Evolutionary conservation across 1,139 yeast genomes (phyloP).

Genomic region (Kurtzmaniella natalensis): DNA sequence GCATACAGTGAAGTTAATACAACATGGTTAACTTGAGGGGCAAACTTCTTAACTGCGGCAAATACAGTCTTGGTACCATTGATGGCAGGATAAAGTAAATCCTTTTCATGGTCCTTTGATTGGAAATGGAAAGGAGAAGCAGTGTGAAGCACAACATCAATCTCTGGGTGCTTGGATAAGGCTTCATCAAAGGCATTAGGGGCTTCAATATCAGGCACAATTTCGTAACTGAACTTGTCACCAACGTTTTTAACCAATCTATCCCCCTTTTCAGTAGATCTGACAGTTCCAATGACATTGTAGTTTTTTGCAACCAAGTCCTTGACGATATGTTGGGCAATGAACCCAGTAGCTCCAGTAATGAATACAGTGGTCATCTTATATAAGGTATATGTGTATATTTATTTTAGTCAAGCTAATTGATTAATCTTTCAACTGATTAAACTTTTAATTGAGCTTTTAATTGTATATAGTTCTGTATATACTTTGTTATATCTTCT

Average conservation of each 20-base stretch:
- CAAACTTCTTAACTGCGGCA: slow-evolving; percentile 20
- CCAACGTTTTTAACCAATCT: slow-evolving; percentile 24
- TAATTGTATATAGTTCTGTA: too few relatives aligned
- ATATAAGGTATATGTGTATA: too few relatives aligned
- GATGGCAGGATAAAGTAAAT: slow-evolving; percentile 37
- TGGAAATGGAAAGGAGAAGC: slow-evolving; percentile 32
- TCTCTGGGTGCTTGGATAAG: slow-evolving; percentile 23
- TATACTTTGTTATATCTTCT: too few relatives aligned
- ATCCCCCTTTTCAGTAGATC: slow-evolving; percentile 53
- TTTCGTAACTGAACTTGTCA: slow-evolving; percentile 25
- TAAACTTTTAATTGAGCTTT: too few relatives aligned
- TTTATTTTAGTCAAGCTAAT: too few relatives aligned
- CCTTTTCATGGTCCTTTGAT: slow-evolving; percentile 34
- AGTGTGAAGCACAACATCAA: slow-evolving; percentile 26
- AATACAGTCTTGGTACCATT: slow-evolving; percentile 34
- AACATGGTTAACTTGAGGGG: slow-evolving; percentile 15
- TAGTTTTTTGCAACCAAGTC: slow-evolving; percentile 14
- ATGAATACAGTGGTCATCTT: slow-evolving; percentile 29
- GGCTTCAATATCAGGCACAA: slow-evolving; percentile 31
- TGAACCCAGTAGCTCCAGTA: slow-evolving; percentile 59
- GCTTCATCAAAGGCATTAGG: slow-evolving; percentile 33
- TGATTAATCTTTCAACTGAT: too few relatives aligned
- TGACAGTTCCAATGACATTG: slow-evolving; percentile 48
- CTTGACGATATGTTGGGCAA: slow-evolving; percentile 47
- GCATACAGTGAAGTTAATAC: slow-evolving; percentile 14